Conservation (phyloP, 2,329 filamentous ascomycete genomes). For the Penicillium sp. region DNA sequence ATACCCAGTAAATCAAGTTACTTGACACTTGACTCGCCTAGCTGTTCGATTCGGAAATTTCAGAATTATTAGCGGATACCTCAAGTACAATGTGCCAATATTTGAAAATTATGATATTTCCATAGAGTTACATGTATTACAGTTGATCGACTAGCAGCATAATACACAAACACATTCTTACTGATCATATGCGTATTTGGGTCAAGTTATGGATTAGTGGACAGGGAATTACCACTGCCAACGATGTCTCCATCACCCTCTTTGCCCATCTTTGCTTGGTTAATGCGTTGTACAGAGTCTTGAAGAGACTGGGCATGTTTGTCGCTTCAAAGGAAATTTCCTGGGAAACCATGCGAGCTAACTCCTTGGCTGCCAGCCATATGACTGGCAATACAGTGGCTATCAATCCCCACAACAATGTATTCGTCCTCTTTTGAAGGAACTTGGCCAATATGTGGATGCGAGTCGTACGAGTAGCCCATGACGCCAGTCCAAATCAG, state of each 20-base stretch:
- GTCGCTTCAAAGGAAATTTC: conserved; percentile 33
- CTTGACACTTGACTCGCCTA: neutral
- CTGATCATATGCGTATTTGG: too few relatives aligned
- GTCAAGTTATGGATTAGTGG: conserved; percentile 13
- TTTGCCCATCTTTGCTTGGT: conserved; percentile 25
- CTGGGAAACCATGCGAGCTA: conserved; percentile 59
- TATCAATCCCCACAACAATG: conserved; percentile 66
- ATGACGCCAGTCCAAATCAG: conserved; percentile 53
- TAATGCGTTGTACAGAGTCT: conserved; percentile 35
- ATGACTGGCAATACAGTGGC: conserved; percentile 71
- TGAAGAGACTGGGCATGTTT: conserved; percentile 38
- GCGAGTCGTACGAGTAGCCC: conserved; percentile 57
- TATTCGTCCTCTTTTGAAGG: conserved; percentile 56
- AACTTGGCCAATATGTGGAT: conserved; percentile 58
- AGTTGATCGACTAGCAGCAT: too few relatives aligned
- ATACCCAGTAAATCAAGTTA: conserved; percentile 28
- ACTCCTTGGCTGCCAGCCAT: conserved; percentile 62
- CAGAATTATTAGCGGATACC: neutral
- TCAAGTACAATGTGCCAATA: neutral
- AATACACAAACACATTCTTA: too few relatives aligned
- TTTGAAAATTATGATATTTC: too few relatives aligned
- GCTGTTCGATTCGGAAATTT: neutral
- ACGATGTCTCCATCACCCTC: conserved; percentile 34
- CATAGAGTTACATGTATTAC: too few relatives aligned
- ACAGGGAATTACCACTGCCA: conserved; percentile 21